These are phyloP conservation scores for Paragyromitra xinjiangensis DNA, from an alignment of 495 filamentous ascomycete genomes.

Conservation along the genomic window DNA sequence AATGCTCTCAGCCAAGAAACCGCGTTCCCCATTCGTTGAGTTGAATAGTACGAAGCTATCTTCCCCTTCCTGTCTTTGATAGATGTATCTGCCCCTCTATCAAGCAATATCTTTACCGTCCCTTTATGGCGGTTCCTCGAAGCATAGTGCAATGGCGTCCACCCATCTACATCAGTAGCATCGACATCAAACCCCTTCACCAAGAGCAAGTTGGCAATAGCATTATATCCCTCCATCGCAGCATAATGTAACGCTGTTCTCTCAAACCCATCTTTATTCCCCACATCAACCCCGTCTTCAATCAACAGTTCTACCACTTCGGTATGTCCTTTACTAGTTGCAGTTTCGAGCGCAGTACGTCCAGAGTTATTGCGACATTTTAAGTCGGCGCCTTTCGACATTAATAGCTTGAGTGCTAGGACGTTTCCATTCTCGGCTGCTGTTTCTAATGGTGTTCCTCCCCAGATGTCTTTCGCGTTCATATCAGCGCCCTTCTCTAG, in stretches of 20 bases:
- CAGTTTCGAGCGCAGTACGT: background rate
- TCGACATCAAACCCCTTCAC: conserved; percentile 5
- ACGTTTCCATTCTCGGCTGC: conserved; percentile 3
- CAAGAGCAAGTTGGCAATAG: background rate
- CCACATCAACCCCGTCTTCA: background rate
- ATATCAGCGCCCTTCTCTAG: conserved; percentile 9
- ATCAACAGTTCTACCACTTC: background rate
- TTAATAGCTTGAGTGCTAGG: background rate
- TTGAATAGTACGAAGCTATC: conserved; percentile 5
- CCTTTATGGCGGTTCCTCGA: conserved; percentile 4
- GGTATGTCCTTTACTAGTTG: background rate
- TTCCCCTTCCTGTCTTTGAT: conserved; percentile 10
- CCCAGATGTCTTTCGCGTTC: conserved; percentile 15
- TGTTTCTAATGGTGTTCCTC: background rate
- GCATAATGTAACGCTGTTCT: conserved; percentile 14
- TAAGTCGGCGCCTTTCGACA: background rate
- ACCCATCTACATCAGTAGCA: conserved; percentile 16
- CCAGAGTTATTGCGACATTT: background rate
- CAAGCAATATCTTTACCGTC: background rate
- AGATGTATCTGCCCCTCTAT: background rate
- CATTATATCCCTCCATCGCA: background rate
- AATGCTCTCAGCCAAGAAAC: conserved; percentile 17
- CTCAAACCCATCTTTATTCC: conserved; percentile 6
- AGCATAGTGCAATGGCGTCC: conserved; percentile 13
- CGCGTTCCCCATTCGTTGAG: background rate